Evolutionary conservation across 192 early-diverging fungal genomes (phyloP).

Genomic region (Linnemannia hyalina): DNA sequence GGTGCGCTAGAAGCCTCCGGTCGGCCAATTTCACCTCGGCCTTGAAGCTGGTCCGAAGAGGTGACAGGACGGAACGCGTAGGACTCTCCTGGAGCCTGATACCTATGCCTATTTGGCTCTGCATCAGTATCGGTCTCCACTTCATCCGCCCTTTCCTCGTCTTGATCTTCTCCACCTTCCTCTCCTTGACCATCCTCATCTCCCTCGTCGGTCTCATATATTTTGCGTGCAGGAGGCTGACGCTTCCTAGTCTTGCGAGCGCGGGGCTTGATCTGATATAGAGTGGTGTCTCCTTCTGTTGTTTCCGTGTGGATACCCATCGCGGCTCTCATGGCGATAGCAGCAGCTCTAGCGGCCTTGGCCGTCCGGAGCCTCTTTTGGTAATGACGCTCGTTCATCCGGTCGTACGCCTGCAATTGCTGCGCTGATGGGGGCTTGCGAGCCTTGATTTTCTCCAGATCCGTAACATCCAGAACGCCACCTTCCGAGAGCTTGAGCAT

Average conservation of each 20-base stretch:
- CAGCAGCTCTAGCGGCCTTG: background rate
- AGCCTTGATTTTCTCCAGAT: conserved; percentile 16
- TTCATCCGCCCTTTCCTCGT: background rate
- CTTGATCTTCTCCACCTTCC: background rate
- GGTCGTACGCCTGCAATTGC: conserved; percentile 1
- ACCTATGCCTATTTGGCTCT: background rate
- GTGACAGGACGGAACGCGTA: conserved; percentile 7
- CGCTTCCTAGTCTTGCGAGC: background rate
- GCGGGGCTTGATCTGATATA: background rate
- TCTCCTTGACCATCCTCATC: conserved; percentile 10
- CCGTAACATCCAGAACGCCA: conserved; percentile 7
- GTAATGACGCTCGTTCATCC: background rate
- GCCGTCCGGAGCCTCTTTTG: background rate
- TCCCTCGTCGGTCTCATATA: background rate
- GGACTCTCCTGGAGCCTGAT: conserved; percentile 3
- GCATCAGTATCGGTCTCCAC: background rate
- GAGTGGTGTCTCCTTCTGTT: background rate
- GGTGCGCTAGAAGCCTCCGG: conserved; percentile 4
- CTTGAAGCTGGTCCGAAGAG: background rate
- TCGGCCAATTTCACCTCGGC: background rate
- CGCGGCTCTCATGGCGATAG: background rate
- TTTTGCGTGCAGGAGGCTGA: background rate
- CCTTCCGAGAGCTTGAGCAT: conserved; percentile 15
- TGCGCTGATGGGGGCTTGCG: background rate
- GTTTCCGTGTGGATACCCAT: background rate